A percentile compares a stretch with the other conserved stretches of the same genome.
Evolutionary conservation across 371 early-diverging fungal genomes (phyloP).

Genomic region (Actinomortierella wolfii): DNA sequence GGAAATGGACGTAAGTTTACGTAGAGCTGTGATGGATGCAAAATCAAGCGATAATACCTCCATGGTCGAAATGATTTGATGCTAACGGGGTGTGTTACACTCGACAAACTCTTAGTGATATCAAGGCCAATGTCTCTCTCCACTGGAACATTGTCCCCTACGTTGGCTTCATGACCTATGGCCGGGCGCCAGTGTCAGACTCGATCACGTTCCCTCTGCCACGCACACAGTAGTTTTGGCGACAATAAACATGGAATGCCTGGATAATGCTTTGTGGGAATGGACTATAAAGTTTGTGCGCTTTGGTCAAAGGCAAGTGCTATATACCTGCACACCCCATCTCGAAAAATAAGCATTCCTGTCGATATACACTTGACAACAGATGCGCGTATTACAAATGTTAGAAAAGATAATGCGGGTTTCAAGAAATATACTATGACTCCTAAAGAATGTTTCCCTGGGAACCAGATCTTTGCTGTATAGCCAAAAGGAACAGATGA

Average conservation of each 20-base stretch:
- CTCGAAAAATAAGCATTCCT: no score
- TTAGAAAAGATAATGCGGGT: no score
- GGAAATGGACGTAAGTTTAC: constrained; percentile 66
- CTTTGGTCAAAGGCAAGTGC: no score
- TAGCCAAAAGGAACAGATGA: no score
- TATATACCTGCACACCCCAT: no score
- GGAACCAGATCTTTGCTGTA: no score
- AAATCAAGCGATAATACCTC: no score
- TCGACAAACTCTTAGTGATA: constrained; percentile 37
- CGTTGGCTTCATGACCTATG: constrained; percentile 76
- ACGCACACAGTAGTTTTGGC: constrained; percentile 23
- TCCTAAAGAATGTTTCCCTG: no score
- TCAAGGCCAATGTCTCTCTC: constrained; percentile 76
- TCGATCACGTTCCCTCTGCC: constrained; percentile 40
- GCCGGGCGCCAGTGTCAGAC: constrained; percentile 45
- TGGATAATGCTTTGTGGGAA: background rate
- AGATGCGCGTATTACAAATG: no score
- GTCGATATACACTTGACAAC: no score
- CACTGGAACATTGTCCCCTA: constrained; percentile 90
- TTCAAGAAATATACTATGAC: no score
- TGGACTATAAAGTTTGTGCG: background rate
- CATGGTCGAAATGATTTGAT: background rate
- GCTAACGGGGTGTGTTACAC: constrained; percentile 13
- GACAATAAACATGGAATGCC: background rate
- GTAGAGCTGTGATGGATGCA: no score